phyloP scores from a whole-genome alignment of 192 early-diverging fungal genomes.

The Phycomyces blakesleeanus region DNA sequence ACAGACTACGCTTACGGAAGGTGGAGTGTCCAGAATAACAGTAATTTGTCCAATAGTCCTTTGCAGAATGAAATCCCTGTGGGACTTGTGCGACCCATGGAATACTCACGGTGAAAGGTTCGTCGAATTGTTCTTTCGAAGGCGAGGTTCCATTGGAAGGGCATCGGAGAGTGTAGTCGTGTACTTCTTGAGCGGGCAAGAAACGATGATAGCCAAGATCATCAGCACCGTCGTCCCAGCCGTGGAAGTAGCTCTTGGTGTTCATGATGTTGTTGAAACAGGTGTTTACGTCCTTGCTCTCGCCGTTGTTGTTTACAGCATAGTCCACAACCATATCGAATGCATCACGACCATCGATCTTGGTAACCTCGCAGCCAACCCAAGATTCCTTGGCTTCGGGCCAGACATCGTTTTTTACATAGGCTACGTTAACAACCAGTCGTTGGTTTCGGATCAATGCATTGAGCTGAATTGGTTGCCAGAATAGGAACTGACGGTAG shows the following conservation, averaged over 20 bases:
- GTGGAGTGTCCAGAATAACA: conserved; percentile 20
- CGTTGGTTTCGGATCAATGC: conserved; percentile 20
- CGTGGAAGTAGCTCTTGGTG: conserved; percentile 38
- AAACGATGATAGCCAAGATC: conserved; percentile 39
- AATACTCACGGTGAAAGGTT: conserved; percentile 30
- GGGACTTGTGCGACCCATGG: conserved; percentile 35
- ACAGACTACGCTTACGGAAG: conserved; percentile 7
- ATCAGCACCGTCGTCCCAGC: conserved; percentile 39
- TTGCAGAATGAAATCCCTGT: conserved; percentile 15
- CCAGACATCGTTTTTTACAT: conserved; percentile 34
- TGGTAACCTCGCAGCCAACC: conserved; percentile 31
- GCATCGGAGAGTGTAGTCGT: conserved; percentile 29
- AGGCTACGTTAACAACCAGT: conserved; percentile 29
- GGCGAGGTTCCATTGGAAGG: conserved; percentile 23
- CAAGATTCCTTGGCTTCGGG: conserved; percentile 30
- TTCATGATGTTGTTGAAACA: conserved; percentile 40
- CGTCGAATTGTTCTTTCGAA: conserved; percentile 23
- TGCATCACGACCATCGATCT: conserved; percentile 28
- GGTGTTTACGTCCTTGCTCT: conserved; percentile 39
- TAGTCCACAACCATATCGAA: conserved; percentile 38
- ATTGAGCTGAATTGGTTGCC: conserved; percentile 38
- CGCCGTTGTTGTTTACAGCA: conserved; percentile 38
- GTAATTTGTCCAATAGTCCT: conserved; percentile 26
- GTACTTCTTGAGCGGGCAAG: conserved; percentile 32
- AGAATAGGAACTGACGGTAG: conserved; percentile 35